A percentile compares a stretch with the other conserved stretches of the same genome.
Evolutionary conservation across 495 filamentous ascomycete species (phyloP).

Genomic region (Tuber indicum): DNA sequence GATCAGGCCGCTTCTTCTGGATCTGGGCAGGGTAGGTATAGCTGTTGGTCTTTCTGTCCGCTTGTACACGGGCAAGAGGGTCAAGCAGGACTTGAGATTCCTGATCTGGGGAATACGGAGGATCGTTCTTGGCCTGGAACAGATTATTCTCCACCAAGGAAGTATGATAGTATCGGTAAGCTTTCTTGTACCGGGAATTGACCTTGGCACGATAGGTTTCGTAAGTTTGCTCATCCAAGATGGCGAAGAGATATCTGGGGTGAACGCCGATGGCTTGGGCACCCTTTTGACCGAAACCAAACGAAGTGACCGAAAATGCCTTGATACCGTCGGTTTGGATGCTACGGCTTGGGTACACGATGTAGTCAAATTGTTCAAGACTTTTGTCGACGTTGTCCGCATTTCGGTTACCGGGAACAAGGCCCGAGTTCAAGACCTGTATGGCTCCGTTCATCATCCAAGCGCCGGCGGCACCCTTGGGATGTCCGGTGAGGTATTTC

Average conservation of each 20-base stretch:
- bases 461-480: conserved; percentile 96
- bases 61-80: conserved; percentile 77
- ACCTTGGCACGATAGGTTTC: conserved; percentile 79
- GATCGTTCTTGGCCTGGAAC: conserved; percentile 87
- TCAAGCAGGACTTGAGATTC: conserved; percentile 85
- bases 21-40: conserved; percentile 64
- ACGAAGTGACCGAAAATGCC: conserved; percentile 96
- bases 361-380: conserved; percentile 96
- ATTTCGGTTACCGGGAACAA: conserved; percentile 95
- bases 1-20: conserved; percentile 52
- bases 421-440: conserved; percentile 84
- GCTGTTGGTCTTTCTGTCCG: conserved; percentile 74
- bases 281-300: conserved; percentile 98
- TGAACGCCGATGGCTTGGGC: conserved; percentile 96
- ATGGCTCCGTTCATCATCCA: conserved; percentile 99
- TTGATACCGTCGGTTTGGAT: conserved; percentile 98
- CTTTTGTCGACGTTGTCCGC: conserved; percentile 94
- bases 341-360: conserved; percentile 88
- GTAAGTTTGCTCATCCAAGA: conserved; percentile 81
- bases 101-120: conserved; percentile 84
- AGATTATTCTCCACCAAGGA: conserved; percentile 93
- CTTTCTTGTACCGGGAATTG: conserved; percentile 88
- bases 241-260: conserved; percentile 89
- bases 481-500: conserved; percentile 97
- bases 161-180: conserved; percentile 96